A percentile compares a stretch with the other conserved stretches of the same genome.
Evolutionary conservation across 169 alveolate genomes (phyloP).

Genomic region (Plasmodium sp.): DNA sequence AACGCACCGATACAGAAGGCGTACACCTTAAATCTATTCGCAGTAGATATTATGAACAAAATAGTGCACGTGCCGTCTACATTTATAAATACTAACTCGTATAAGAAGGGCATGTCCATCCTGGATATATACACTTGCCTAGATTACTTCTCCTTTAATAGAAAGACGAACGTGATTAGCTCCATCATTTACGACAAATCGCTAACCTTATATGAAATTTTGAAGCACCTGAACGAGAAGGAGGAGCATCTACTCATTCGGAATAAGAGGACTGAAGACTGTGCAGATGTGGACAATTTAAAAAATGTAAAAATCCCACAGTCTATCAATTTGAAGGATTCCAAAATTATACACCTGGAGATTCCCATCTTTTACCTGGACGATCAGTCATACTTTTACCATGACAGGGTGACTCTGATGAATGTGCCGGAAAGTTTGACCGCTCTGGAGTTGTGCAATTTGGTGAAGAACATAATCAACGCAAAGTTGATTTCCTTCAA

Average conservation of each 20-base stretch:
- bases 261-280: slow-evolving; percentile 52
- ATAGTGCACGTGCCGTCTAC: slow-evolving; percentile 49
- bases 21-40: slow-evolving; percentile 37
- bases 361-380: slow-evolving; percentile 53
- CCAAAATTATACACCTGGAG: slow-evolving; percentile 37
- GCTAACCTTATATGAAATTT: slow-evolving; percentile 20
- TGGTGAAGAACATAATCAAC: slow-evolving; percentile 34
- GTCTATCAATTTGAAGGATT: slow-evolving; percentile 10
- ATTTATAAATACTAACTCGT: slow-evolving; percentile 18
- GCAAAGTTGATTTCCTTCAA: slow-evolving; percentile 5
- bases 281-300: slow-evolving; percentile 37
- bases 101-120: slow-evolving; percentile 28
- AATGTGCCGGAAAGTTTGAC: slow-evolving; percentile 62
- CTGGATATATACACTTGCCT: slow-evolving; percentile 11
- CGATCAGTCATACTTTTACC: slow-evolving; percentile 29
- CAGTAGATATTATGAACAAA: slow-evolving; percentile 61
- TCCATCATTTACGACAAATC: slow-evolving; percentile 21
- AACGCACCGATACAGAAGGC: slow-evolving; percentile 41
- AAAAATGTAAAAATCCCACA: slow-evolving; percentile 24
- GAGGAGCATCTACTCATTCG: slow-evolving; percentile 31
- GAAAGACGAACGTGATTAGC: slow-evolving; percentile 14
- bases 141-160: slow-evolving; percentile 36
- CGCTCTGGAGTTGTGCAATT: not conserved
- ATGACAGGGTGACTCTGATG: slow-evolving; percentile 28
- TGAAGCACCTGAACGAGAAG: slow-evolving; percentile 17